Evolutionary conservation across 148 eudicot genomes (phyloP).

Genomic region (Fagopyrum tataricum): DNA sequence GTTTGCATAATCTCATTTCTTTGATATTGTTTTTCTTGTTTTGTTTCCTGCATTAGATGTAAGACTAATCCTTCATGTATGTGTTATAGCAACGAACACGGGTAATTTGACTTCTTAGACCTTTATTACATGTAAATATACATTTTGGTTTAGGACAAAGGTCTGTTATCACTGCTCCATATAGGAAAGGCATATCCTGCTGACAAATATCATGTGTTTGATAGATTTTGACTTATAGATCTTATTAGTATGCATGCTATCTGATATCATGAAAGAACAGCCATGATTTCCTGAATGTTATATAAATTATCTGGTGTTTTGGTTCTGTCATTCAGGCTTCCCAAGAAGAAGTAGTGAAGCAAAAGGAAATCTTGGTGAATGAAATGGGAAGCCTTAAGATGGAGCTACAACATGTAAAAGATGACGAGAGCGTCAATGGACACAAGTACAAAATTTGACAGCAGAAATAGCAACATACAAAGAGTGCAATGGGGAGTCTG

Average conservation of each 20-base stretch:
- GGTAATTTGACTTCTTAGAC: not conserved
- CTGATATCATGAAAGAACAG: not conserved
- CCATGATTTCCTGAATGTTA: not conserved
- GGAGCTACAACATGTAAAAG: conserved; percentile 74
- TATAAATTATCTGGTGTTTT: not conserved
- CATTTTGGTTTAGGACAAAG: no score
- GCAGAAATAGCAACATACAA: conserved; percentile 57
- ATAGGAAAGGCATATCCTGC: no score
- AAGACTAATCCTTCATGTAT: not conserved
- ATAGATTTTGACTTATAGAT: no score
- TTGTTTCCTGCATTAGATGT: not conserved
- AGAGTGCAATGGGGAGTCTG: conserved; percentile 56
- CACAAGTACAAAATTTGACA: conserved; percentile 46
- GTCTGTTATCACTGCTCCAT: no score
- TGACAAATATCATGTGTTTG: no score
- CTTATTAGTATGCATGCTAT: not conserved
- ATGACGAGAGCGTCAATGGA: conserved; percentile 75
- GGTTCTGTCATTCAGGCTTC: conserved; percentile 32
- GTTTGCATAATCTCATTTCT: not conserved
- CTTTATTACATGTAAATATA: no score
- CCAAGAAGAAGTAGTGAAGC: conserved; percentile 65
- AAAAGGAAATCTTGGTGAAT: conserved; percentile 59
- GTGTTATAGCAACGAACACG: not conserved
- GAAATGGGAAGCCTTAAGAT: conserved; percentile 62
- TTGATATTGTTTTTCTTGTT: not conserved